Percentiles rank a stretch among this genome's conserved stretches.
These are phyloP conservation scores for Chaetomium fimeti DNA, from an alignment of 495 filamentous ascomycete species.

Conservation along the genomic window DNA sequence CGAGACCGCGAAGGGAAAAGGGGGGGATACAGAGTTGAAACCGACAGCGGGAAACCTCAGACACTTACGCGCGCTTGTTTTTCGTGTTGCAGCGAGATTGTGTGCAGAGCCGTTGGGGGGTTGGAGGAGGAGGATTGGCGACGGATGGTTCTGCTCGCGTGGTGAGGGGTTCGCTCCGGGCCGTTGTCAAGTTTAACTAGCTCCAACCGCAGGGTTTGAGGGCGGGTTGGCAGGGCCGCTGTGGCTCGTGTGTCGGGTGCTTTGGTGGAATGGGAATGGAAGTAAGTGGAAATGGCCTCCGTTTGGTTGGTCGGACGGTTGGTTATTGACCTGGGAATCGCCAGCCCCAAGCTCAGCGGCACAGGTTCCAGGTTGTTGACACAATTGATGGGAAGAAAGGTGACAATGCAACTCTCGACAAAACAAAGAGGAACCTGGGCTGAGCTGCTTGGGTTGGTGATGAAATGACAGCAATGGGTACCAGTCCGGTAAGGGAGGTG, in stretches of 20 bases:
- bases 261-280: constrained; percentile 2
- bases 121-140: constrained; percentile 17
- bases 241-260: background rate
- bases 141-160: constrained; percentile 18
- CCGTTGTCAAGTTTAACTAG: constrained; percentile 24
- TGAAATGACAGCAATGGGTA: background rate
- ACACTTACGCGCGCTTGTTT: constrained; percentile 26
- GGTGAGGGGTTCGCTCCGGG: constrained; percentile 26
- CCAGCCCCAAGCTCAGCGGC: constrained; percentile 15
- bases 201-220: constrained; percentile 16
- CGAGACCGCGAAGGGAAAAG: background rate
- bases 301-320: constrained; percentile 29
- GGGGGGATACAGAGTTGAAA: constrained; percentile 10
- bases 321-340: constrained; percentile 3
- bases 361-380: constrained; percentile 8
- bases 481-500: too few relatives aligned
- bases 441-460: background rate
- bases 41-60: constrained; percentile 3
- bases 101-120: background rate
- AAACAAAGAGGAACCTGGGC: background rate
- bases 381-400: constrained; percentile 20
- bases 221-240: constrained; percentile 13
- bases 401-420: constrained; percentile 7
- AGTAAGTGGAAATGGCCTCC: constrained; percentile 19
- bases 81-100: constrained; percentile 15